phyloP scores from a whole-genome alignment of 495 filamentous ascomycete species.

The Penicillium silybi region DNA sequence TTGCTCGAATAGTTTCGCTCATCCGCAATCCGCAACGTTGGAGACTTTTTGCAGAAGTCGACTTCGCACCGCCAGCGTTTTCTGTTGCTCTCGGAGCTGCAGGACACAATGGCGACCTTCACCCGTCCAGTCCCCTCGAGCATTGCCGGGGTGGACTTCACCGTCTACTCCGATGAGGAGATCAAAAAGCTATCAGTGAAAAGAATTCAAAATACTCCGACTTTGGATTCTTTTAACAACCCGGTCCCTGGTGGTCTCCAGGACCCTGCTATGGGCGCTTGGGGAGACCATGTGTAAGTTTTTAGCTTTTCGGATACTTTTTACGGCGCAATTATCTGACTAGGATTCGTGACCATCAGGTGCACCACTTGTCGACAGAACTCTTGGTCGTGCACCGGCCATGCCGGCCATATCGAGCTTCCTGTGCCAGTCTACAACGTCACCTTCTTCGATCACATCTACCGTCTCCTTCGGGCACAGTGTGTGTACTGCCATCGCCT shows the following conservation, averaged over 20 bases:
- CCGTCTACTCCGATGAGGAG: conserved; percentile 72
- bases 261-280: conserved; percentile 89
- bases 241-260: conserved; percentile 86
- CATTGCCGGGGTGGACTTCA: conserved; percentile 87
- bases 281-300: conserved; percentile 73
- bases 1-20: conserved; percentile 25
- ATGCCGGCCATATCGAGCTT: conserved; percentile 91
- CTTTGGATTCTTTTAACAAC: conserved; percentile 83
- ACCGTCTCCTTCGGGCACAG: conserved; percentile 76
- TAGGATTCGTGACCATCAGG: conserved; percentile 44
- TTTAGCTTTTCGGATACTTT: not conserved
- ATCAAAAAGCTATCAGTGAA: conserved; percentile 88
- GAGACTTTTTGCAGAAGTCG: conserved; percentile 21
- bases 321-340: conserved; percentile 1
- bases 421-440: conserved; percentile 91
- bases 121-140: conserved; percentile 82
- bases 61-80: conserved; percentile 34
- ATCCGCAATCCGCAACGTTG: conserved; percentile 23
- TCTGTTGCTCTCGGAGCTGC: conserved; percentile 44
- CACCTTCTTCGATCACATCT: conserved; percentile 85
- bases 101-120: conserved; percentile 63
- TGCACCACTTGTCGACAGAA: conserved; percentile 86
- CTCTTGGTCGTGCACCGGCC: conserved; percentile 79
- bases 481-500: conserved; percentile 87
- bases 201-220: conserved; percentile 81